phyloP scores from a whole-genome alignment of 371 early-diverging fungal genomes.

The Rhizopus delemar region DNA sequence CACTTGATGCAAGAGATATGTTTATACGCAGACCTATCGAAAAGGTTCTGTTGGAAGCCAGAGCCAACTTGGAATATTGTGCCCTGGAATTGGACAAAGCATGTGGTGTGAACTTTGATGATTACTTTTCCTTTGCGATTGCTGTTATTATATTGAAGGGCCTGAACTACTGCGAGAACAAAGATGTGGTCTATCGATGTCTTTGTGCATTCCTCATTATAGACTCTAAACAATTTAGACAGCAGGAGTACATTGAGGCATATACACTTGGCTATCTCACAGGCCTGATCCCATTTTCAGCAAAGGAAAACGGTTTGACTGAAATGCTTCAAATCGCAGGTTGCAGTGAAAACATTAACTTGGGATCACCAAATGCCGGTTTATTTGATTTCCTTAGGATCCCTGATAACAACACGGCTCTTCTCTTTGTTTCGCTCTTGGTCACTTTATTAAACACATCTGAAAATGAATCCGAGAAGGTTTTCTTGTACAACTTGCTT shows the following conservation, averaged over 20 bases:
- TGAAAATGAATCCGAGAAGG: conserved; percentile 81
- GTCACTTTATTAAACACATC: conserved; percentile 81
- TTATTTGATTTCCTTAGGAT: conserved; percentile 70
- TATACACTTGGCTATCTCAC: conserved; percentile 75
- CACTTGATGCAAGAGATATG: conserved; percentile 70
- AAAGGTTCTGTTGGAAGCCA: conserved; percentile 67
- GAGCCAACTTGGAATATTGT: conserved; percentile 65
- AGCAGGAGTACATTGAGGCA: conserved; percentile 57
- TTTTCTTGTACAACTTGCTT: conserved; percentile 82
- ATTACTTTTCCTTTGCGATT: conserved; percentile 86
- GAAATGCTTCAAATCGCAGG: conserved; percentile 66
- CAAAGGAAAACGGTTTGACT: conserved; percentile 61
- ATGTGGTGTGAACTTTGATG: conserved; percentile 77
- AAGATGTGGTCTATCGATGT: conserved; percentile 69
- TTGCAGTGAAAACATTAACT: conserved; percentile 44
- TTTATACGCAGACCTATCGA: conserved; percentile 67
- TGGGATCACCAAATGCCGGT: conserved; percentile 54
- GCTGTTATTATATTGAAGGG: conserved; percentile 82
- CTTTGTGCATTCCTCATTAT: conserved; percentile 76
- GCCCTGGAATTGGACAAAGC: conserved; percentile 69
- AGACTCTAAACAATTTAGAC: conserved; percentile 56
- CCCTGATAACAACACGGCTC: conserved; percentile 68
- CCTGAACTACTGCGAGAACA: conserved; percentile 72
- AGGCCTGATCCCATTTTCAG: conserved; percentile 71
- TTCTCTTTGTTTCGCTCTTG: conserved; percentile 77